Base-by-base conservation (phyloP, 2,329 filamentous ascomycete species). In the Exophiala mesophila region DNA sequence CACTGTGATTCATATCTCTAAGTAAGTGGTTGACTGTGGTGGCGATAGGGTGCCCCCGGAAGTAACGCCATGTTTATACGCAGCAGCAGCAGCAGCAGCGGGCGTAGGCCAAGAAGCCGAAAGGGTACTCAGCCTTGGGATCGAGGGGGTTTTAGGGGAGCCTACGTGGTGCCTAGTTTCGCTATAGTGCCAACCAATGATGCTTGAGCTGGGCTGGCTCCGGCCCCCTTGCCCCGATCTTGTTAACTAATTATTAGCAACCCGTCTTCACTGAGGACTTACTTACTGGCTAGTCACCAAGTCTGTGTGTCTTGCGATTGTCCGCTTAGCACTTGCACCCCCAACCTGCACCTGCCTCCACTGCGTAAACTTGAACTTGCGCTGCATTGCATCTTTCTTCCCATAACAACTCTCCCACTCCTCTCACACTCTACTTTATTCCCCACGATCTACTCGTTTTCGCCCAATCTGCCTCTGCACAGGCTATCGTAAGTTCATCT, bases 401-500 rank as follows among this genome's bases (percentile, higher is more conserved):
- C n/a, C 30, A 16, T 34, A 32, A 35, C 45, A 29, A 41, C 41
- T 38, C 40, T 36, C 21, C 38, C 18, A n/a, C 15, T 18, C n/a
- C 13, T 24, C 39, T 38, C 28, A 19, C 38, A 26, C 30, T 40
- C 38, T 45, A 19, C 23, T 33, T 36, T 39, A 39, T 44, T 23
- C 21, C 34, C 36, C 29, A 21, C 44, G 7, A 30, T 31, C 38
- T 39, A 41, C 48, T 24, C 44, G 19, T 30, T 21, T 30, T 31
- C 33, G 45, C 36, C 49, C 44, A 40, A 39, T 37, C 43, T 41
- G 41, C 49, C 41, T 46, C 39, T 32, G 31, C 16, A 23, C 34
- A 38, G 42, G 49, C 45, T 50, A 47, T 44, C 42, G 49, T 52
- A 46, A 44, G 51, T 54, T 21, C 19, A 10, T 26, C 21, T 24